Base-by-base conservation (phyloP, 768 basidiomycete species). In the Tricholoma matsutake region DNA sequence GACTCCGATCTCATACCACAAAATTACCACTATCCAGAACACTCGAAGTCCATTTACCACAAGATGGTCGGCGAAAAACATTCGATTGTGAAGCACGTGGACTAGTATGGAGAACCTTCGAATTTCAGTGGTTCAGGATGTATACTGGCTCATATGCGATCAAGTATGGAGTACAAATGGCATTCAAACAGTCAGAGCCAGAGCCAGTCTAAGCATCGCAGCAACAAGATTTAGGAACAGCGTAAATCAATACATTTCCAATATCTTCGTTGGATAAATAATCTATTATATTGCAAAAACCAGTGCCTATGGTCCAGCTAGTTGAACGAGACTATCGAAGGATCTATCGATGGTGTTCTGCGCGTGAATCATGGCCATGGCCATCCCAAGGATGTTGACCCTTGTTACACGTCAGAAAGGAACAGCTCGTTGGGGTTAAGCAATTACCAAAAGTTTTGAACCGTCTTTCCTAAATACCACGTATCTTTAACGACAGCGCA, bases 1-100 rank as follows among this genome's bases (percentile, higher is more conserved):
- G 6, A 79, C 73, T 4, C 79, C 80, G 51, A 85, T 71, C 69
- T 96, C 94, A 66, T 81, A 83, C 89, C 89, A 94, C 39, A 88
- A 57, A 49, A 91, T 79, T 43, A 83, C 65, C 7, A 85, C 61
- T 20, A 88, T 71, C 92, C 92, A 94, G 28, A 81, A 41, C 5
- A 77, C 63, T 57, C 84, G 78, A n/a, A 89, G 74, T 32, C 73
- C 67, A 53, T 80, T 79, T 63, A 86, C 76, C 35, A 79, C 68
- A 25, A 69, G 64, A 53, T 70, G 75, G 22, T 68, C 67, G 65
- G 66, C 69, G 52, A 67, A 61, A 52, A 67, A 58, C 59, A 67
- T 61, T 63, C 65, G 29, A 35, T 18, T 56, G n/a, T 49, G 47
- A 49, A 22, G 7, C 20, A 20, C 43, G 43, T 45, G n/a, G n/a